Evolutionary conservation across 2,329 filamentous ascomycete genomes (phyloP).

Genomic region (Aspergillus sclerotialis): DNA sequence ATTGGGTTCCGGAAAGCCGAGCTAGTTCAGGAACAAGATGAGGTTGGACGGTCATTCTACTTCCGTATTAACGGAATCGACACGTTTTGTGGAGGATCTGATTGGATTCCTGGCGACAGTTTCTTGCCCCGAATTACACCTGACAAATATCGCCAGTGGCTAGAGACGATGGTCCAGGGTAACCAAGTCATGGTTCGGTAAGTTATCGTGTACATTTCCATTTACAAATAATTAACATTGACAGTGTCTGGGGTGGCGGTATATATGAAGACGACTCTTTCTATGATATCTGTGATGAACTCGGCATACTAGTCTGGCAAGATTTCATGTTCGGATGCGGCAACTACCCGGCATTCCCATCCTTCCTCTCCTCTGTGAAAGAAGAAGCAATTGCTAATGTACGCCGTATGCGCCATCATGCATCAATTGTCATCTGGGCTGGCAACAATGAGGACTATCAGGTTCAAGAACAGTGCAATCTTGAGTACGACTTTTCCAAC

Average conservation of each 20-base stretch:
- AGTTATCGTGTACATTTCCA: not conserved
- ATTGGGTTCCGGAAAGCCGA: slow-evolving; percentile 50
- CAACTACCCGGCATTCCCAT: slow-evolving; percentile 62
- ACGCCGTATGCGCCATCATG: slow-evolving; percentile 70
- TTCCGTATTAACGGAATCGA: slow-evolving; percentile 60
- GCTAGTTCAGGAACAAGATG: slow-evolving; percentile 37
- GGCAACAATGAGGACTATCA: slow-evolving; percentile 97
- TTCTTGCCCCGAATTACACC: slow-evolving; percentile 50
- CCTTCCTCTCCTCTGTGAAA: slow-evolving; percentile 57
- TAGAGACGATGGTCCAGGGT: slow-evolving; percentile 53
- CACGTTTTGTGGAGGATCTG: slow-evolving; percentile 58
- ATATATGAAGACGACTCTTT: slow-evolving; percentile 71
- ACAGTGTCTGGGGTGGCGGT: slow-evolving; percentile 65
- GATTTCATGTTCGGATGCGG: slow-evolving; percentile 84
- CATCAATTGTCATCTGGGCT: slow-evolving; percentile 78
- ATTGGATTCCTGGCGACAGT: slow-evolving; percentile 61
- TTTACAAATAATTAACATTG: slow-evolving; percentile 4
- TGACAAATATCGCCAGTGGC: slow-evolving; percentile 53
- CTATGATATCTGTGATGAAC: slow-evolving; percentile 69
- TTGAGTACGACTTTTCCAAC: slow-evolving; percentile 74
- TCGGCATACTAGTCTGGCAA: slow-evolving; percentile 80
- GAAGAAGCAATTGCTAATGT: slow-evolving; percentile 61
- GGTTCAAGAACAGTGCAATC: slow-evolving; percentile 63
- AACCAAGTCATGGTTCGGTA: slow-evolving; percentile 55
- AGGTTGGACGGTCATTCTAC: slow-evolving; percentile 55